Base-by-base conservation (phyloP, 495 filamentous ascomycete species). In the Xylaria bambusicola region DNA sequence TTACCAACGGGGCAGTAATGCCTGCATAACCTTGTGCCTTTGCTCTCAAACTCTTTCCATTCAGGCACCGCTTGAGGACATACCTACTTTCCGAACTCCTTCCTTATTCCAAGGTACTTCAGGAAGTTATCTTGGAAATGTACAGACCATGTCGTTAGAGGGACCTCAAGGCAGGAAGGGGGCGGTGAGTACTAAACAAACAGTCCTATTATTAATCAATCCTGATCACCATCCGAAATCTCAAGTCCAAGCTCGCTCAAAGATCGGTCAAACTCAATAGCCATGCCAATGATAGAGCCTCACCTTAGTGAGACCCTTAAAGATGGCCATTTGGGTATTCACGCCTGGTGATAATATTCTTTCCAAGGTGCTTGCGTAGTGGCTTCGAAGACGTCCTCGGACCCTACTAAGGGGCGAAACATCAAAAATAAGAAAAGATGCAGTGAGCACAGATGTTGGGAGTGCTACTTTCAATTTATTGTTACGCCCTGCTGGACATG, bases 121-220 rank as follows among this genome's bases (percentile, higher is more conserved):
- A 49, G 47, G 31, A 33, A 49, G 17, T 49, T 31, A 33, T 12
- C 47, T 33, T 9, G 20, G 27, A 35, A 49, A 20, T 49, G 27
- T 20, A 31, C 45, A 20, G 17, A 33, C 8, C 17, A 49, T 21
- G n/a, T 49, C 17, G 47, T 20, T 33, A 9, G 47, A 9, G 36
- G 36, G 3, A 38, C 36, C 13, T 38, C 15, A 3, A 6, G 36
- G 36, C 15, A 13, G 36, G 36, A 38, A 38, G 5, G 46, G 20
- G 46, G 47, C 17, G 8, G 27, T 49, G 27, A 49, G 47, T 27
- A 49, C 47, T 49, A 6, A 49, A 27, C 15, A 49, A 49, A 33
- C 33, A 49, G 46, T 20, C 42, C 33, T 20, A 17, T 33, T 31
- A 7, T 45, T 13, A 38, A 38, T 38, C 12, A 38, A 38, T 10